These are phyloP conservation scores for Penicillium turbatum DNA, from an alignment of 495 filamentous ascomycete genomes.

Conservation along the genomic window DNA sequence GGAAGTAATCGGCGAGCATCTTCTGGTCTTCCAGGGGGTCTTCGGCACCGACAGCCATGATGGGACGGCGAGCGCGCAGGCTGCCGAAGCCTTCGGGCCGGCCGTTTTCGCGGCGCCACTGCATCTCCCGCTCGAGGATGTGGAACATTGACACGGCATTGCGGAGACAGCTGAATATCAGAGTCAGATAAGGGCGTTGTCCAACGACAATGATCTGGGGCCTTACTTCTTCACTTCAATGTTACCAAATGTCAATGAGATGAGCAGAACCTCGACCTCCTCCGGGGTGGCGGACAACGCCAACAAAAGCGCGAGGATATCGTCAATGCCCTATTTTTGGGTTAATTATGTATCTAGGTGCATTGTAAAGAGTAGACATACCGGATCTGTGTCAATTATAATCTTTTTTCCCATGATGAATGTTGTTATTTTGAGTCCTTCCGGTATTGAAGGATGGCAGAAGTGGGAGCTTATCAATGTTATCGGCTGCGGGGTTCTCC, in stretches of 20 bases:
- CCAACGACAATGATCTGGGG: neutral
- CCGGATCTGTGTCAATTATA: constrained; percentile 94
- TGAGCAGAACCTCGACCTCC: constrained; percentile 81
- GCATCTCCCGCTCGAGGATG: constrained; percentile 81
- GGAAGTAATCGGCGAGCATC: constrained; percentile 86
- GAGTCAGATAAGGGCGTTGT: neutral
- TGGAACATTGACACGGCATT: constrained; percentile 93
- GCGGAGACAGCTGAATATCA: constrained; percentile 62
- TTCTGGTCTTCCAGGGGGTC: constrained; percentile 79
- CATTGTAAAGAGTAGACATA: constrained; percentile 16
- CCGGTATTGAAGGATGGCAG: neutral
- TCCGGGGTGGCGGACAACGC: constrained; percentile 78
- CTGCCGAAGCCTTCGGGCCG: constrained; percentile 62
- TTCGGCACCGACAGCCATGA: constrained; percentile 82
- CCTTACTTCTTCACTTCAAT: constrained; percentile 70
- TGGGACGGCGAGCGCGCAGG: constrained; percentile 64
- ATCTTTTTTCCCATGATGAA: constrained; percentile 53
- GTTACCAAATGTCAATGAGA: constrained; percentile 92
- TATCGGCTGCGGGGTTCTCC: constrained; percentile 8
- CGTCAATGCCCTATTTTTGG: constrained; percentile 72
- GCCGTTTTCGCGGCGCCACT: constrained; percentile 70
- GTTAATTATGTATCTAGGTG: neutral
- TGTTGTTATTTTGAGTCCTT: neutral
- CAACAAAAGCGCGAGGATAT: constrained; percentile 80
- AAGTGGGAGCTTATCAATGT: constrained; percentile 16